Evolutionary conservation across 169 alveolate species (phyloP).

Genomic region (Plasmodium billcollinsi): DNA sequence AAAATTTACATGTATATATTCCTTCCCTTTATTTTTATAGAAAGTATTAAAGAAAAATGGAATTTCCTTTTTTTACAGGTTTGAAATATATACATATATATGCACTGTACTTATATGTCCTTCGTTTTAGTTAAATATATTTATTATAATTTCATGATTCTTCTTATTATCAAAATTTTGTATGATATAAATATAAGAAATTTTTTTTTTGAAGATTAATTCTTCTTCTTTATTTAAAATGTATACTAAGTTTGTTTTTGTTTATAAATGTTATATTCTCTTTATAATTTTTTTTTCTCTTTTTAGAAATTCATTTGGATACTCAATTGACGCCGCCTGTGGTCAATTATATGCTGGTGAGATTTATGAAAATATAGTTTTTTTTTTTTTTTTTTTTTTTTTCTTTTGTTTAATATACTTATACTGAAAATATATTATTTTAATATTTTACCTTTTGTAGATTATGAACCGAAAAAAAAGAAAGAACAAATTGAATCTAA

Average conservation of each 20-base stretch:
- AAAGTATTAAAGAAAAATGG: constrained; percentile 59
- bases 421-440: not conserved
- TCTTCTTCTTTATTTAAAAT: no score
- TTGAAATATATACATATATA: not conserved
- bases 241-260: not conserved
- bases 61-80: constrained; percentile 73
- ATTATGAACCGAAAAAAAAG: constrained; percentile 60
- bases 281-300: not conserved
- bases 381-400: not conserved
- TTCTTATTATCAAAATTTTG: no score
- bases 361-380: not conserved
- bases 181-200: no score
- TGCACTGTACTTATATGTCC: not conserved
- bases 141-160: no score
- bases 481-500: constrained; percentile 23
- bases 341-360: constrained; percentile 89
- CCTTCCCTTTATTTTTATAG: constrained; percentile 19
- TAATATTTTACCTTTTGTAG: constrained; percentile 11
- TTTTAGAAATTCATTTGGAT: constrained; percentile 87
- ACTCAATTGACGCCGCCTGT: constrained; percentile 90
- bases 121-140: not conserved
- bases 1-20: not conserved
- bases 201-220: no score
- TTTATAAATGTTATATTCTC: not conserved
- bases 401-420: not conserved